phyloP scores from a whole-genome alignment of 2,329 filamentous ascomycete species.

The Emmonsiellopsis sp. region DNA sequence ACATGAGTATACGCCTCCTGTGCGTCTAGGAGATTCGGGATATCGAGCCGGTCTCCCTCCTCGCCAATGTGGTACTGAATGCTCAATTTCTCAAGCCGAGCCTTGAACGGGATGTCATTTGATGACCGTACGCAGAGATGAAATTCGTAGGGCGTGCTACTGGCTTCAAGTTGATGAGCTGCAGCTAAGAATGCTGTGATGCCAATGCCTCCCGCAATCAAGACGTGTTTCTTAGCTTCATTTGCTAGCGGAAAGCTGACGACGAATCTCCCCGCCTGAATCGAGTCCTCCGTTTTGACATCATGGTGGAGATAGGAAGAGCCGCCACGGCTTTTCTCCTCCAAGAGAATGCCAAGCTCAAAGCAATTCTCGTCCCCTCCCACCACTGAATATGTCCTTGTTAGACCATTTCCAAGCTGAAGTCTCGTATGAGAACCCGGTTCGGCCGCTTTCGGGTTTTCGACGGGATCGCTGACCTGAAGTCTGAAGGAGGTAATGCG shows the following conservation, averaged over 20 bases:
- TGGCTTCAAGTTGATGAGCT: constrained; percentile 21
- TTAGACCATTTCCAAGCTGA: constrained; percentile 46
- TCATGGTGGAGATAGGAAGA: constrained; percentile 49
- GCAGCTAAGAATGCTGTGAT: constrained; percentile 55
- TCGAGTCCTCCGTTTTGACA: constrained; percentile 37
- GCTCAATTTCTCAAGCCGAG: neutral
- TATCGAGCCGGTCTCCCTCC: neutral
- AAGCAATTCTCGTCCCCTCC: constrained; percentile 42
- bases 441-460: constrained; percentile 5
- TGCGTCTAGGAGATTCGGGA: neutral
- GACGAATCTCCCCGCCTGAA: constrained; percentile 18
- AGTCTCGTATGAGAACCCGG: constrained; percentile 49
- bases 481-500: neutral
- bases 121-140: neutral
- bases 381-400: constrained; percentile 53
- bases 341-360: constrained; percentile 50
- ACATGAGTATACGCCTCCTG: neutral
- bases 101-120: neutral
- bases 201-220: constrained; percentile 56
- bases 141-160: neutral
- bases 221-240: constrained; percentile 50
- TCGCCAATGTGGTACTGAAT: neutral
- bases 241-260: constrained; percentile 43
- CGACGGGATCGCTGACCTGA: neutral
- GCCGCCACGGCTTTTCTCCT: constrained; percentile 48